These are phyloP conservation scores for Asterophora parasitica DNA, from an alignment of 768 basidiomycete genomes.

Conservation along the genomic window DNA sequence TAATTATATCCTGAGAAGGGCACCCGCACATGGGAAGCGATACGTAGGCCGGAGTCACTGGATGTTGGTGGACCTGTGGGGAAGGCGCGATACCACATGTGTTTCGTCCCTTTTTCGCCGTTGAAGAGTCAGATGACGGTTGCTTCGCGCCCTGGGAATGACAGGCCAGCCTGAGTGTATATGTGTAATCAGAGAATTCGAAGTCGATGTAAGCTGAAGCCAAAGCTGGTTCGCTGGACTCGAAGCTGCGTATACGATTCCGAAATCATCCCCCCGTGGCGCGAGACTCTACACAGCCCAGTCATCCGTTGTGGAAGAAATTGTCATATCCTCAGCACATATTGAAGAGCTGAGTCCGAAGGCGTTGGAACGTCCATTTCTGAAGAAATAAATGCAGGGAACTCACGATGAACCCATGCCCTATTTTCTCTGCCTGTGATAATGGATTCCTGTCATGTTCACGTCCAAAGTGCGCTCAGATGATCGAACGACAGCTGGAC, in stretches of 20 bases:
- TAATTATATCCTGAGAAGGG: slow-evolving; percentile 4
- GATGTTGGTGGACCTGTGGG: neutral
- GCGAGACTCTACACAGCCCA: too few species aligned
- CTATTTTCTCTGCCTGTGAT: slow-evolving; percentile 6
- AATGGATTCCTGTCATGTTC: slow-evolving; percentile 3
- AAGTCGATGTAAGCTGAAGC: too few species aligned
- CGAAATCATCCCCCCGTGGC: too few species aligned
- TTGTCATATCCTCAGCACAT: neutral
- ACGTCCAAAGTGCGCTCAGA: slow-evolving; percentile 4
- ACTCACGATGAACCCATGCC: slow-evolving; percentile 3
- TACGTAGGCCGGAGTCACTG: neutral
- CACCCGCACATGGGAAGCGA: slow-evolving; percentile 8
- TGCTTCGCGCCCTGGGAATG: neutral
- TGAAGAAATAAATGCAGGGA: neutral
- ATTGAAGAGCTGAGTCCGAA: neutral
- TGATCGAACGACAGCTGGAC: slow-evolving; percentile 1
- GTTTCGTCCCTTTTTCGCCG: neutral
- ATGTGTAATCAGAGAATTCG: too few species aligned
- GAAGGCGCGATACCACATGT: slow-evolving; percentile 5
- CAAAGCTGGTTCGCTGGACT: too few species aligned
- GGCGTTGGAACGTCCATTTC: neutral
- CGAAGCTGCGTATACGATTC: too few species aligned
- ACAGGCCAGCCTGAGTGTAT: too few species aligned
- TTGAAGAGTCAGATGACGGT: slow-evolving; percentile 11
- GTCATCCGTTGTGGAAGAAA: too few species aligned